Base-by-base conservation (phyloP, 2,329 filamentous ascomycete species). In the Cercospora sp. region DNA sequence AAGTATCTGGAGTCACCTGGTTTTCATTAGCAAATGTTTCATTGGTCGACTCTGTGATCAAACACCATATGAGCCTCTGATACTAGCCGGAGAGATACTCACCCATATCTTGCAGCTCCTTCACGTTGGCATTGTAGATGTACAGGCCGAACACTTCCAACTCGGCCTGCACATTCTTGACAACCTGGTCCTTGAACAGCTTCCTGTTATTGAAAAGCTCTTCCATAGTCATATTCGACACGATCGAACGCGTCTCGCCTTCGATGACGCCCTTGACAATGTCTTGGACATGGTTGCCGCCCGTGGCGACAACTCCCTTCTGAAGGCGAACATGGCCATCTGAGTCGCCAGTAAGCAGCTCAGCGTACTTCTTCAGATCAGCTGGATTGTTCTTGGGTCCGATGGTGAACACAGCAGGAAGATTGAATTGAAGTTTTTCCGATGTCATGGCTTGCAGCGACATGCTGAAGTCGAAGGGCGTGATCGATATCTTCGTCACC, bases 241-340 rank as follows among this genome's bases (percentile, higher is more conserved):
- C 91, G 63, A 96, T 88, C 5, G 92, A 90, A 67, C 93, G 87
- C 0, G 91, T 94, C 79, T 96, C 93, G 70, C 93, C 93, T 79
- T 96, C 92, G 73, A 96, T 95, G 78, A 96, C 93, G 69, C 92
- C 92, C 79, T 93, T 94, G 79, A 96, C 90, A 70, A 96, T 96
- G 73, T 91, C 91, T 76, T 91, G 90, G 16, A 95, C 89, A 80
- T 94, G 91, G 64, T 86, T 84, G n/a, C 84, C 80, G 24, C 83
- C 83, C 71, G 79, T 81, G 13, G 81, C 74, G 51, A 83, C 79
- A 3, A 82, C 65, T 58, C 75, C 76, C 70, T 80, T 76, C 13
- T 74, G 75, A 0, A 71, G 70, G 24, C 75, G 72, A 6, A 78
- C 75, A 7, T 83, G 81, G 2, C 81, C 82, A 63, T 86, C 85